phyloP scores from a whole-genome alignment of 179 eudicot genomes.

The Silene coronaria region DNA sequence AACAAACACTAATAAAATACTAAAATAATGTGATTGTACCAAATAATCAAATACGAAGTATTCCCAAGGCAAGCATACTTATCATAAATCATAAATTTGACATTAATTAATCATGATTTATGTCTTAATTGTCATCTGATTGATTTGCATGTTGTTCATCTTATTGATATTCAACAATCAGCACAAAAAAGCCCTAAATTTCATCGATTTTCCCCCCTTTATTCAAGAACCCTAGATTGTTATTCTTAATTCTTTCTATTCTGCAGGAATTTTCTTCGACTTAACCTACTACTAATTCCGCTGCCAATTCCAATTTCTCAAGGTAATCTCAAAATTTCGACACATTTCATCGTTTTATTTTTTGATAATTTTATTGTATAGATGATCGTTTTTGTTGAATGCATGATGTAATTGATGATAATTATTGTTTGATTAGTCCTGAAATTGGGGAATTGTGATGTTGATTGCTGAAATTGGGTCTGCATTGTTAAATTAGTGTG shows the following conservation, averaged over 20 bases:
- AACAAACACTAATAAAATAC: too few relatives aligned
- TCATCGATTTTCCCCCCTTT: not conserved
- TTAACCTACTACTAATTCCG: not conserved
- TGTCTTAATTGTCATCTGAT: not conserved
- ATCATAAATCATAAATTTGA: not conserved
- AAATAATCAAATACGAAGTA: too few relatives aligned
- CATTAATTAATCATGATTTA: not conserved
- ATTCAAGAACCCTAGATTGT: constrained; percentile 9
- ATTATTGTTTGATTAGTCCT: not conserved
- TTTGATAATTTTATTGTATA: not conserved
- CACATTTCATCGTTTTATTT: not conserved
- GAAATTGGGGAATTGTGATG: constrained; percentile 9
- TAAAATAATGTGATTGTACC: not conserved
- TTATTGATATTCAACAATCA: not conserved
- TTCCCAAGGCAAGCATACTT: not conserved
- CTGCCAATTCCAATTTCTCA: not conserved
- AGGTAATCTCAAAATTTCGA: not conserved
- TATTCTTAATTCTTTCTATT: not conserved
- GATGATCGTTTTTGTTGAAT: too few relatives aligned
- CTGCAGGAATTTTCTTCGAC: not conserved
- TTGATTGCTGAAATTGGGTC: constrained; percentile 9
- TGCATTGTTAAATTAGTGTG: constrained; percentile 14
- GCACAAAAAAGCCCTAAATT: constrained; percentile 4
- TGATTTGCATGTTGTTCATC: not conserved
- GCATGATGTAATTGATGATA: not conserved